phyloP scores from a whole-genome alignment of 495 filamentous ascomycete genomes.

The Usnea hakonensis region DNA sequence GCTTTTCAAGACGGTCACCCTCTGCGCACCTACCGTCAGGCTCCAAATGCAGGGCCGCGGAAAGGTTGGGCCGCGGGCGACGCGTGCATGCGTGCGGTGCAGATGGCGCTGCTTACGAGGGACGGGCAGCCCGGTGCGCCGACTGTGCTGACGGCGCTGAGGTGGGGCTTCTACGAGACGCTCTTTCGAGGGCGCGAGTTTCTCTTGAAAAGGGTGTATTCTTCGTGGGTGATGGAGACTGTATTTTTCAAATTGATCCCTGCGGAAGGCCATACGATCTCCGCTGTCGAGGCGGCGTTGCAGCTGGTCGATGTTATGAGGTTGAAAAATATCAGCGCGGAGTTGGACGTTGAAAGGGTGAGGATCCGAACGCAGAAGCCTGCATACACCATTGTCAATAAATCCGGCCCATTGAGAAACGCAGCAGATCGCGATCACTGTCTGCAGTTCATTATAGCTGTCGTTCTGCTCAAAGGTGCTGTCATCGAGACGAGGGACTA shows the following conservation, averaged over 20 bases:
- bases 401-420: conserved; percentile 32
- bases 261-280: conserved; percentile 34
- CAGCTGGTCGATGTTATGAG: conserved; percentile 4
- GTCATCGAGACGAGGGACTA: conserved; percentile 32
- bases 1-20: conserved; percentile 38
- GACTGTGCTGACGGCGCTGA: conserved; percentile 26
- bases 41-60: conserved; percentile 33
- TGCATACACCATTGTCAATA: conserved; percentile 38
- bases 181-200: conserved; percentile 26
- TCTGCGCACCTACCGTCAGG: conserved; percentile 30
- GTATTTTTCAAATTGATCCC: conserved; percentile 35
- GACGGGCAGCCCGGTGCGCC: conserved; percentile 34
- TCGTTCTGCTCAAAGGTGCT: conserved; percentile 33
- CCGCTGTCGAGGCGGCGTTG: conserved; percentile 34
- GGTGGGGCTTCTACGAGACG: conserved; percentile 35
- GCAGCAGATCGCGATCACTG: conserved; percentile 42
- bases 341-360: not conserved
- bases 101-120: conserved; percentile 32
- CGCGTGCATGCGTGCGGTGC: conserved; percentile 39
- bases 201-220: conserved; percentile 24
- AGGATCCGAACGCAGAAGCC: conserved; percentile 2
- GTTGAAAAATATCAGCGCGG: not conserved
- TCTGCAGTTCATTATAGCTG: conserved; percentile 36
- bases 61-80: conserved; percentile 45
- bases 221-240: conserved; percentile 31